Conservation (phyloP, 2,329 filamentous ascomycete species). For the Talaromyces sp. region DNA sequence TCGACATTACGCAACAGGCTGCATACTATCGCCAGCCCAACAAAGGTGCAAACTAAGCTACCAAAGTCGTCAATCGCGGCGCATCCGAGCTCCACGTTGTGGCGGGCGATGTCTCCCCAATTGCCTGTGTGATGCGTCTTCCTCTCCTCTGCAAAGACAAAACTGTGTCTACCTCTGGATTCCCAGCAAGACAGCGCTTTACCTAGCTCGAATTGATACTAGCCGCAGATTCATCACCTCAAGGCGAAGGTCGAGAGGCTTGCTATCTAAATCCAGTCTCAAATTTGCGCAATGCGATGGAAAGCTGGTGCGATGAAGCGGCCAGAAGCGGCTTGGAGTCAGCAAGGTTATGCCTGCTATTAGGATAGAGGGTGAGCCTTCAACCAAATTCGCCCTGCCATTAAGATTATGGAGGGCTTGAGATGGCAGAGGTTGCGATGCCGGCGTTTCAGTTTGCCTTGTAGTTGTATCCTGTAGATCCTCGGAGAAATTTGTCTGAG, state of each 20-base stretch:
- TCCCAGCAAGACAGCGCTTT: constrained; percentile 57
- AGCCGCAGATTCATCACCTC: constrained; percentile 71
- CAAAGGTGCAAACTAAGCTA: constrained; percentile 83
- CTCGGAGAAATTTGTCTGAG: not conserved
- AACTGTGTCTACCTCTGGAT: constrained; percentile 70
- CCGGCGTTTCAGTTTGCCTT: not conserved
- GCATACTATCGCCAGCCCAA: constrained; percentile 69
- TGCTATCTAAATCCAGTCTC: constrained; percentile 64
- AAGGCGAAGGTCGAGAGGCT: constrained; percentile 95
- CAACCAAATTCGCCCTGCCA: not conserved
- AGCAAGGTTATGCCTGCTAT: not conserved
- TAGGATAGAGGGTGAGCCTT: not conserved
- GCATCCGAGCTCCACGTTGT: constrained; percentile 78
- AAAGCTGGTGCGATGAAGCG: not conserved
- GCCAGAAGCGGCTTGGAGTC: not conserved
- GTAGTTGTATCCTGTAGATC: not conserved
- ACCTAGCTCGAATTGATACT: too few relatives aligned
- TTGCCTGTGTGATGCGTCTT: constrained; percentile 41
- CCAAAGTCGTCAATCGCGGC: constrained; percentile 87
- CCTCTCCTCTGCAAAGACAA: constrained; percentile 71
- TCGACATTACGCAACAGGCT: constrained; percentile 75
- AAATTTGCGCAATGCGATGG: not conserved
- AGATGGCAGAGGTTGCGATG: not conserved
- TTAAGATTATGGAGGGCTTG: too few relatives aligned
- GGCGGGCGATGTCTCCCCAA: too few relatives aligned